These are phyloP conservation scores for Lentithecium fluviatile DNA, from an alignment of 495 filamentous ascomycete species.

Conservation along the genomic window DNA sequence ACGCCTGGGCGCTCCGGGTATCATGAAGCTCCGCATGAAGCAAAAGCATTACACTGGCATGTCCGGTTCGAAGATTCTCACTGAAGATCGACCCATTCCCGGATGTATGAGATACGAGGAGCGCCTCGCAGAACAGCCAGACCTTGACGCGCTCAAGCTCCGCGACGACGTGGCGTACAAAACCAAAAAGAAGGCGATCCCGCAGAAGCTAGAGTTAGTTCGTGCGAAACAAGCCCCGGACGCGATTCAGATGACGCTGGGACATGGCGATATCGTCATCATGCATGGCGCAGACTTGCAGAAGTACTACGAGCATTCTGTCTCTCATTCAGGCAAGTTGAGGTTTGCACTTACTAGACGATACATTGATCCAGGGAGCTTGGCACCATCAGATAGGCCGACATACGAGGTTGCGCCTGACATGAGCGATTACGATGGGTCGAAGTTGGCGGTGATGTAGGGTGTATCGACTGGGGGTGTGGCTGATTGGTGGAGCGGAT, in stretches of 20 bases:
- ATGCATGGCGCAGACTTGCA: constrained; percentile 78
- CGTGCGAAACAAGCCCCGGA: constrained; percentile 36
- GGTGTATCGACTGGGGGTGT: too few species aligned
- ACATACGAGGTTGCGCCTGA: constrained; percentile 36
- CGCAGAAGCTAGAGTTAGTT: constrained; percentile 38
- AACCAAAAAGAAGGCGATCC: constrained; percentile 39
- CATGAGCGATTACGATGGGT: constrained; percentile 29
- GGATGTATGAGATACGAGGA: constrained; percentile 46
- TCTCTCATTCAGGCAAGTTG: constrained; percentile 55
- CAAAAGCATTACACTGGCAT: constrained; percentile 50
- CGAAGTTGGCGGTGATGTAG: background rate
- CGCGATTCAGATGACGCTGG: constrained; percentile 48
- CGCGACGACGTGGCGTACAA: constrained; percentile 26
- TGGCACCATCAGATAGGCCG: constrained; percentile 41
- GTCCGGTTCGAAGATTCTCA: constrained; percentile 37
- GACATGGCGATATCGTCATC: constrained; percentile 78
- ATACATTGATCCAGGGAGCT: constrained; percentile 49
- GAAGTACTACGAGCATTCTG: constrained; percentile 69
- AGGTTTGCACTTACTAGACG: constrained; percentile 67
- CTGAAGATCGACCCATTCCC: constrained; percentile 36
- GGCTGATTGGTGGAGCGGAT: too few species aligned
- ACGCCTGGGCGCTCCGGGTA: constrained; percentile 66
- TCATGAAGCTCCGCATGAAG: constrained; percentile 73
- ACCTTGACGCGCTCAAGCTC: constrained; percentile 41
- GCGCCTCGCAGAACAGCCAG: constrained; percentile 35